Percentiles rank a stretch among this genome's conserved stretches.
Evolutionary conservation across 768 basidiomycete species (phyloP).

Genomic region (Crepidotus variabilis): DNA sequence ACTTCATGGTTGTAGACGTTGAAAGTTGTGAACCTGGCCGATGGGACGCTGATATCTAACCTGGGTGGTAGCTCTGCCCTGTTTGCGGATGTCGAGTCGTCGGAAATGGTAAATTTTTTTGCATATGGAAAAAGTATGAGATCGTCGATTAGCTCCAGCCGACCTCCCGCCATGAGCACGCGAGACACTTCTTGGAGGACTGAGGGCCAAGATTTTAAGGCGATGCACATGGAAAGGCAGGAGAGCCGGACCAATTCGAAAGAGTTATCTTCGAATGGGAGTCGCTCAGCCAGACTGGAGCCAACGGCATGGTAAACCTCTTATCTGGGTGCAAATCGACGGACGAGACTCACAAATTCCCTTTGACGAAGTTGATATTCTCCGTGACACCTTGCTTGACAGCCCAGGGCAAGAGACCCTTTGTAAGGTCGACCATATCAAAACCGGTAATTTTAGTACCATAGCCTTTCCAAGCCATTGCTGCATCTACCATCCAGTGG

Average conservation of each 20-base stretch:
- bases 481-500: constrained; percentile 63
- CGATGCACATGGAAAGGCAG: constrained; percentile 58
- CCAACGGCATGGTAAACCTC: constrained; percentile 1
- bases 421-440: constrained; percentile 49
- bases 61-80: constrained; percentile 15
- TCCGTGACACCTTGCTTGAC: constrained; percentile 26
- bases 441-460: constrained; percentile 55
- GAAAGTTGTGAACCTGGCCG: constrained; percentile 23
- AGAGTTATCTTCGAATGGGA: constrained; percentile 56
- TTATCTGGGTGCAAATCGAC: neutral
- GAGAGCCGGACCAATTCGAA: constrained; percentile 76
- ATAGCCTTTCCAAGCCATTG: constrained; percentile 52
- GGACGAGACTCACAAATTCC: constrained; percentile 57
- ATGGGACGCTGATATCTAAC: constrained; percentile 22
- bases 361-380: constrained; percentile 50
- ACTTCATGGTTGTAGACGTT: constrained; percentile 18
- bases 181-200: constrained; percentile 60
- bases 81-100: constrained; percentile 1
- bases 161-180: constrained; percentile 57
- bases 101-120: constrained; percentile 15
- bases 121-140: constrained; percentile 58
- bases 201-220: constrained; percentile 52
- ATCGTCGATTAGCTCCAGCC: constrained; percentile 71
- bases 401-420: constrained; percentile 30
- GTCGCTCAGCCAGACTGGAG: constrained; percentile 47